Evolutionary conservation across 2,329 filamentous ascomycete species (phyloP).

Genomic region (Ascochyta koolunga): DNA sequence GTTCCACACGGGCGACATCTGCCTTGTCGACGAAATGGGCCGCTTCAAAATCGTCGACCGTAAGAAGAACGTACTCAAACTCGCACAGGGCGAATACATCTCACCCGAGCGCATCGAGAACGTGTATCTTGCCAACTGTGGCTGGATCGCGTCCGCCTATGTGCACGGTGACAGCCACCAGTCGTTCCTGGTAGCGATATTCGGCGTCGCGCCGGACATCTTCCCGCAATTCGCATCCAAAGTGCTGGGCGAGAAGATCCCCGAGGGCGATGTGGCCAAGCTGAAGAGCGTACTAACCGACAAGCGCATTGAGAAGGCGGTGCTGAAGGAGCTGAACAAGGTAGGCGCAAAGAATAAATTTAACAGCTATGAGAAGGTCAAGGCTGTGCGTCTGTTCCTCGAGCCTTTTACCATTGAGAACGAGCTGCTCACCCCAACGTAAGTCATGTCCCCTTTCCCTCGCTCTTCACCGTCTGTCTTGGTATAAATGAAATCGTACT

Average conservation of each 20-base stretch:
- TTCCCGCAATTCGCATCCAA: slow-evolving; percentile 84
- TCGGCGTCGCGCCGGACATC: slow-evolving; percentile 82
- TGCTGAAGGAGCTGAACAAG: slow-evolving; percentile 77
- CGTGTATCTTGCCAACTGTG: slow-evolving; percentile 82
- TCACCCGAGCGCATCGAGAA: slow-evolving; percentile 97
- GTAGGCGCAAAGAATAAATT: slow-evolving; percentile 86
- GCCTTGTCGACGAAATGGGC: slow-evolving; percentile 80
- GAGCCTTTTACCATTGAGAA: slow-evolving; percentile 96
- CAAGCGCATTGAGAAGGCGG: slow-evolving; percentile 72
- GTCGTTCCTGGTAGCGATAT: slow-evolving; percentile 81
- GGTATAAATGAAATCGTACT: slow-evolving; percentile 9
- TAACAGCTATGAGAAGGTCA: slow-evolving; percentile 86
- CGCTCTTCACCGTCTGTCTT: neutral
- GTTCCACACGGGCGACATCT: slow-evolving; percentile 97
- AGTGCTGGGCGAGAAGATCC: slow-evolving; percentile 71
- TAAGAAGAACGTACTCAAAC: slow-evolving; percentile 98
- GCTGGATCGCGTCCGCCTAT: slow-evolving; percentile 78
- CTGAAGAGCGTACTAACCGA: slow-evolving; percentile 72
- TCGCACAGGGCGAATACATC: slow-evolving; percentile 97
- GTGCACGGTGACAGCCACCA: slow-evolving; percentile 90
- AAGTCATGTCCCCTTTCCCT: slow-evolving; percentile 53
- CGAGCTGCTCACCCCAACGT: slow-evolving; percentile 86
- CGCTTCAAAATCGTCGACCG: slow-evolving; percentile 94
- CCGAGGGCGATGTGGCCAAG: slow-evolving; percentile 67
- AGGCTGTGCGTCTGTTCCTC: slow-evolving; percentile 73